Base-by-base conservation (phyloP, 352 stramenopile species). In the Blastocystis sp. region DNA sequence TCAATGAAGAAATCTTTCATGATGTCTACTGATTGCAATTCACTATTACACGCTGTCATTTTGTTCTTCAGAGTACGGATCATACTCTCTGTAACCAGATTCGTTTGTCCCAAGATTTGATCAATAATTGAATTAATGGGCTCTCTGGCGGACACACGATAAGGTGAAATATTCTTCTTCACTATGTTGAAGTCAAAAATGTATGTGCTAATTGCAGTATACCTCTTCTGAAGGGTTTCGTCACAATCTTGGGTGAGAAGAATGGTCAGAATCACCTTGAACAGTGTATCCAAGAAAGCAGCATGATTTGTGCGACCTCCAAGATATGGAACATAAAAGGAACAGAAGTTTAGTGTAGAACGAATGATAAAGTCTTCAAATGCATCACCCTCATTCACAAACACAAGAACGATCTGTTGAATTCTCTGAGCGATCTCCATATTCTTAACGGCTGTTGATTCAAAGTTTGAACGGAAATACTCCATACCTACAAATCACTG, bases 1-100 rank as follows among this genome's bases (percentile, higher is more conserved):
- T 84, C 73, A 48, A 66, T 84, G 30, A 69, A 33, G 56, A 84
- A 84, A 57, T 84, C 73, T 13, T 24, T 15, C 42, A 84, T 66
- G 42, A 68, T 66, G 19, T 84, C 53, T 4, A 84, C 51, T 9
- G 13, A 66, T 9, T 27, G 27, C 13, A 19, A 13, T 27, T 66
- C 42, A 13, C 68, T 37, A 19, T 66, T 68, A 37, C 73, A 68
- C 1, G 73, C 13, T 13, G 27, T 66, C 73, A 84, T 84, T 48
- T 68, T 84, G 30, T 40, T 30, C 1, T 17, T 17, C 15, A 84
- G 30, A 54, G 7, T 9, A 22, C 54, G 51, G 48, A 40, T 48
- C 73, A 66, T 58, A 4, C 48, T 57, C 11, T 27, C 56, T 6
- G 51, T 84, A 17, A 84, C 53, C 7, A 66, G n/a, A 17, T 64